Conservation (phyloP, 2,329 filamentous ascomycete species). For the Nemania serpens region DNA sequence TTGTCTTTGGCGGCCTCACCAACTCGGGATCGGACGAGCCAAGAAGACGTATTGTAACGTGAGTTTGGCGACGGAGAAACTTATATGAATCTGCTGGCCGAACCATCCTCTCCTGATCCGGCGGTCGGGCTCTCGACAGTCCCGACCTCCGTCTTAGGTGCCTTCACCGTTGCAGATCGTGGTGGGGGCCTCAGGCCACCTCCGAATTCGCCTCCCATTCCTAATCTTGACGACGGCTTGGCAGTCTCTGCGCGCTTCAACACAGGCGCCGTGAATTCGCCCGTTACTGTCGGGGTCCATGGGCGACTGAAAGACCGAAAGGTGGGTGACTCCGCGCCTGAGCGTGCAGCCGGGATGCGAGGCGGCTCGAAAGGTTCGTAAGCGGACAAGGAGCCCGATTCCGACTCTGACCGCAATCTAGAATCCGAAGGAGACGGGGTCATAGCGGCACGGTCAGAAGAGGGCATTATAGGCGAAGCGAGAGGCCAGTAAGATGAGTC, state of each 20-base stretch:
- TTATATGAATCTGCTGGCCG: constrained; percentile 15
- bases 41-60: not conserved
- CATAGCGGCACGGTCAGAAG: constrained; percentile 22
- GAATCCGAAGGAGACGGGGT: constrained; percentile 19
- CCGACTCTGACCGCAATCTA: constrained; percentile 18
- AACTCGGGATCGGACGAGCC: not conserved
- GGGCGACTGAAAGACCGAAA: constrained; percentile 35
- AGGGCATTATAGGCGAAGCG: constrained; percentile 22
- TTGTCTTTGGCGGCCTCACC: not conserved
- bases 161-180: constrained; percentile 16
- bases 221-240: not conserved
- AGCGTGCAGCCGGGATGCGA: constrained; percentile 24
- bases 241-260: constrained; percentile 22
- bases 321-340: constrained; percentile 35
- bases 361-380: constrained; percentile 23
- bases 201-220: constrained; percentile 5
- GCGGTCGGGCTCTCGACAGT: not conserved
- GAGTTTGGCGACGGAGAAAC: not conserved
- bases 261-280: constrained; percentile 3
- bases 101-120: not conserved
- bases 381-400: constrained; percentile 7
- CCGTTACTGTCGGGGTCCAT: constrained; percentile 24
- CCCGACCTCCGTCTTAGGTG: not conserved
- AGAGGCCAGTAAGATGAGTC: constrained; percentile 28
- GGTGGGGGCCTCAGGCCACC: constrained; percentile 22